Evolutionary conservation across 2,329 filamentous ascomycete species (phyloP), one percentile per base, ranked within the genome.

Genomic region (Fusarium zealandicum): DNA sequence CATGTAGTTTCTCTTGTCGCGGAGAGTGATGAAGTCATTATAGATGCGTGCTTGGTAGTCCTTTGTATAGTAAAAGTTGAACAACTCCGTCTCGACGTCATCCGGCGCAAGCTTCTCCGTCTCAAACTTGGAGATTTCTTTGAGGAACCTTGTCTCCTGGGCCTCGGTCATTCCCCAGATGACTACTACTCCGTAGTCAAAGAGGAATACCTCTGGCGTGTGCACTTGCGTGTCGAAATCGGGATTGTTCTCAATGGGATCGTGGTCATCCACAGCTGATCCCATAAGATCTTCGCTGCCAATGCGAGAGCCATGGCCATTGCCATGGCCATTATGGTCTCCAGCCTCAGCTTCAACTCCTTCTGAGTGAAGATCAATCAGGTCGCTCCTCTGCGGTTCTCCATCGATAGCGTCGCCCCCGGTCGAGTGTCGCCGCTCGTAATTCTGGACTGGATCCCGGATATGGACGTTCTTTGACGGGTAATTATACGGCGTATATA

Each of bases 11-110:
- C 88, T 88, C 76, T 96, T 96, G 68, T 98, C 93, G 41, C 93
- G 84, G 56, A 99, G 76, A 3, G 91, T 95, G 74, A 99, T 99
- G 69, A 99, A 99, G 75, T 99, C 95, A 75, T 99, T 99, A 82
- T 99, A 99, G 73, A 99, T 99, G 44, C 95, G 89, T 17, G 95
- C 92, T 76, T 99, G 96, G 73, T 99, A 99, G 72, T 98, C 93
- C 68, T 90, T 85, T 3, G 95, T 98, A 78, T 99, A 98, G 79
- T 99, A 99, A 74, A 98, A 99, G 73, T 99, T 99, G 82, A 99
- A 99, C 69, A 93, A 92, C 74, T 99, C 95, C 39, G 92, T 91
- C 76, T 99, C 93, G 25, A 96, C 88, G 65, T 96, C 92, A 69
- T 96, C 93, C 10, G 89, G 85, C 20, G 87, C 87, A 41, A 98